Base-by-base conservation (phyloP, 1,139 yeast genomes). In the Meyerozyma smithsonii region DNA sequence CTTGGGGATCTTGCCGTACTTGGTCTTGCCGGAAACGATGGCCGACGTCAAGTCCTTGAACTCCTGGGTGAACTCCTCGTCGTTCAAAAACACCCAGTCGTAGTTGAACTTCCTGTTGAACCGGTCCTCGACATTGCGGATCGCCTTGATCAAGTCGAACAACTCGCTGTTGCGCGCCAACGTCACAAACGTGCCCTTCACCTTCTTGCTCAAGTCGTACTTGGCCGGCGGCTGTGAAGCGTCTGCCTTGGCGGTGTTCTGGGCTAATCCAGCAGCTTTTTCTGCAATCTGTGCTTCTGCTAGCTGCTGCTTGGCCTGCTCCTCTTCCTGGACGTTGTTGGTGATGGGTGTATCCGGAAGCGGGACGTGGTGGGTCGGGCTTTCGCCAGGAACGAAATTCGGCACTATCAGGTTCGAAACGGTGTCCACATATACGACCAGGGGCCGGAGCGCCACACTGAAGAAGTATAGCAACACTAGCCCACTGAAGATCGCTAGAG, bases 51-150 rank as follows among this genome's bases (percentile, higher is more conserved):
- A 61, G 21, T 63, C 61, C 49, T 70, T 74, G 59, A 84, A 83
- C 37, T 81, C 81, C 10, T 72, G 71, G 19, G 72, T 58, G 54
- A 82, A 81, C 16, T 66, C 73, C 46, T 73, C 83, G 48, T 84
- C 83, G 59, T 84, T 84, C 44, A 84, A 66, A 55, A 85, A 85
- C 10, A 84, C 84, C 94, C 94, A 85, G 57, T 84, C 92, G 57
- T 85, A 85, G 52, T 81, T 69, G 62, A 61, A 84, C 43, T 76
- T 69, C 32, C 65, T 56, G 64, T 85, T 85, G 67, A 84, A 85
- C 36, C 89, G 67, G 55, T 82, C 87, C 60, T 85, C 92, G 40
- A 83, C 66, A 26, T 77, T 69, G 42, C 89, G 68, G 65, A 85
- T 84, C 2, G 90, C 72, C 47, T 71, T 67, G 41, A 84, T 62